Base-by-base conservation (phyloP, 345 rosid genomes). In the Fremontodendron californicum region DNA sequence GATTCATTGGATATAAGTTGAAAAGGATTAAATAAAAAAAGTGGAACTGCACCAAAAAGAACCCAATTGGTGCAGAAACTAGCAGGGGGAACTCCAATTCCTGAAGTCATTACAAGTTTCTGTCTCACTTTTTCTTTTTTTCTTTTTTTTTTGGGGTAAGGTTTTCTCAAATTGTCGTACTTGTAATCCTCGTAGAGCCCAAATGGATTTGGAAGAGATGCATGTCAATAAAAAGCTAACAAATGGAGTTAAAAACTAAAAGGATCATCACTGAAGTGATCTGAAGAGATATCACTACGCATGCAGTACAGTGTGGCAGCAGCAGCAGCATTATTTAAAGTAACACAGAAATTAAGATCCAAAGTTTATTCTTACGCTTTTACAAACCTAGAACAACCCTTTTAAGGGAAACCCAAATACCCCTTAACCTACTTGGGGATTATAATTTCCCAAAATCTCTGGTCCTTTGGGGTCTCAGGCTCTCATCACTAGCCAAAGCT, bases 371-470 rank as follows among this genome's bases (percentile, higher is more conserved):
- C 0, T 29, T 3, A 11, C 5, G 55, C 74, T 42, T 21, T 43
- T 21, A 10, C 2, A 52, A 9, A 51, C 63, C 75, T 52, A 72
- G 23, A 72, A 52, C 75, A 35, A 9, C 75, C 61, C 75, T 37
- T 49, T 72, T 3, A 54, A 9, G 19, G 75, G 48, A 72, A 71
- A 33, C 43, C 74, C 46, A 29, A 62, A 3, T n/a, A 8, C 27
- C 37, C 65, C 35, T 2, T 18, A 63, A 6, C n/a, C 52, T 23
- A 63, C 66, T 40, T 23, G 31, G 29, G 18, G 21, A 0, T 2
- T 1, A 33, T 3, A 33, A 33, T 25, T 27, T 10, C n/a, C 43
- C 33, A 31, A 16, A 19, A 10, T 21, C 35, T 45, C 8, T 68
- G 6, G 2, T 7, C 0, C 21, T 23, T 43, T 21, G 72, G 48